Evolutionary conservation across 2,329 filamentous ascomycete species (phyloP).

Genomic region (Alternaria longipes): DNA sequence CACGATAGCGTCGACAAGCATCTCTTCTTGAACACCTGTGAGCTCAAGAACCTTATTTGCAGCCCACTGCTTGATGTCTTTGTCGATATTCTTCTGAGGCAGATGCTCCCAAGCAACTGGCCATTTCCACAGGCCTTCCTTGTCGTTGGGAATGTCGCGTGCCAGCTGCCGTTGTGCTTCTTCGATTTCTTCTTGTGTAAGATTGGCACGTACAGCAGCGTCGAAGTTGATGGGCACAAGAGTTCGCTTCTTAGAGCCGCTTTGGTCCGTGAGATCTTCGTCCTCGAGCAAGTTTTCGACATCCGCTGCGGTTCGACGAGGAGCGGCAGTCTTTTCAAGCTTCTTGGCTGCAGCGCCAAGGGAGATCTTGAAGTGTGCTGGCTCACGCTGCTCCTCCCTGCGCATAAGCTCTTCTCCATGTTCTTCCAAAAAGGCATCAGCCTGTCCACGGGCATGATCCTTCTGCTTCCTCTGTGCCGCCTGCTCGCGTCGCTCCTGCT

Average conservation of each 20-base stretch:
- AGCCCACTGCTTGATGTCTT: conserved; percentile 92
- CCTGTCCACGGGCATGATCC: conserved; percentile 83
- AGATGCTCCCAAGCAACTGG: conserved; percentile 91
- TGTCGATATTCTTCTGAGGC: conserved; percentile 79
- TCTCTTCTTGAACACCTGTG: conserved; percentile 93
- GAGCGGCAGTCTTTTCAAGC: conserved; percentile 63
- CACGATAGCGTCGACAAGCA: conserved; percentile 91
- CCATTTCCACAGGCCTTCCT: conserved; percentile 90
- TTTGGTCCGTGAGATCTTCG: conserved; percentile 76
- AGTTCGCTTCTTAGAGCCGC: conserved; percentile 73
- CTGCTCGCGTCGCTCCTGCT: conserved; percentile 77
- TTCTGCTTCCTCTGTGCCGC: conserved; percentile 74
- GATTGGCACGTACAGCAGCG: conserved; percentile 52
- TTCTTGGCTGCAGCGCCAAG: conserved; percentile 86
- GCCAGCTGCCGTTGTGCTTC: conserved; percentile 84
- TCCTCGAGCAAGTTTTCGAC: conserved; percentile 95
- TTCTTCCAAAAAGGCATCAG: conserved; percentile 87
- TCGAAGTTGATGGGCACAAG: conserved; percentile 64
- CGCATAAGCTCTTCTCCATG: conserved; percentile 76
- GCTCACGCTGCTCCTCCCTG: conserved; percentile 60
- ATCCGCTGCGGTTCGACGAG: conserved; percentile 85
- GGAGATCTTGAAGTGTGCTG: conserved; percentile 85
- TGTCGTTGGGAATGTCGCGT: conserved; percentile 87
- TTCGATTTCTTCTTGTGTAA: conserved; percentile 88
- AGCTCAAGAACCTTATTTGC: conserved; percentile 99